phyloP scores from a whole-genome alignment of 768 basidiomycete species.

The Lentinula sp. region DNA sequence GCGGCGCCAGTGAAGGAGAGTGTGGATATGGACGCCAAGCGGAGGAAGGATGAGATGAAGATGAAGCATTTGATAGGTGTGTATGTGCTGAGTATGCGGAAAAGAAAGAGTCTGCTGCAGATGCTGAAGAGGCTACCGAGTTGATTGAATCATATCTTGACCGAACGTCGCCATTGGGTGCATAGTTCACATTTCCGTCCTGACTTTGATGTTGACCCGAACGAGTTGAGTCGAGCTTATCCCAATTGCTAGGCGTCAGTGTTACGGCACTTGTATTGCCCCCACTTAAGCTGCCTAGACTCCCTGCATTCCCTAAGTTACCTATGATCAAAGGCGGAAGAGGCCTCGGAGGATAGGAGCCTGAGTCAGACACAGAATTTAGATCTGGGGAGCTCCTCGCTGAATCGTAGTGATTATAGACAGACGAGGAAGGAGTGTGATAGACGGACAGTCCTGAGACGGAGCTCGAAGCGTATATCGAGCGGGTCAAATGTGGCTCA shows the following conservation, averaged over 20 bases:
- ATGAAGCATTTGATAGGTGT: not conserved
- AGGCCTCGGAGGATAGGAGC: slow-evolving; percentile 9
- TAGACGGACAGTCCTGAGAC: slow-evolving; percentile 53
- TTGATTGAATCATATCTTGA: not conserved
- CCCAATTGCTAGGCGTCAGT: not conserved
- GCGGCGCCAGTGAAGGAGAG: slow-evolving; percentile 3
- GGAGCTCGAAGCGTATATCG: not conserved
- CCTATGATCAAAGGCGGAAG: not conserved
- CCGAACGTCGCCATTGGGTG: not conserved
- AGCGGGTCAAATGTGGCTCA: not conserved
- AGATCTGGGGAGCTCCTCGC: slow-evolving; percentile 57
- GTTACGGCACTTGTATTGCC: not conserved
- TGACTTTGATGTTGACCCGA: not conserved
- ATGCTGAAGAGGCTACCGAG: not conserved
- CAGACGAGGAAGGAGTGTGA: slow-evolving; percentile 76
- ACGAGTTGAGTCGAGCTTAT: not conserved
- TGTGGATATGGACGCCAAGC: not conserved
- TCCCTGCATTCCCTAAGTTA: not conserved
- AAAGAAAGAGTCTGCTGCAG: slow-evolving; percentile 1
- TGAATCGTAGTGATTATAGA: slow-evolving; percentile 57
- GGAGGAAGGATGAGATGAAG: not conserved
- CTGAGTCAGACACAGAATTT: slow-evolving; percentile 14
- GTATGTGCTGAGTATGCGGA: not conserved
- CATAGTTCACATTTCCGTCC: not conserved
- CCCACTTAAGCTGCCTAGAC: not conserved